Percentiles rank a stretch among this genome's conserved stretches.
Conservation (phyloP, 176 grass and related monocot genomes). For the Secale cereale region DNA sequence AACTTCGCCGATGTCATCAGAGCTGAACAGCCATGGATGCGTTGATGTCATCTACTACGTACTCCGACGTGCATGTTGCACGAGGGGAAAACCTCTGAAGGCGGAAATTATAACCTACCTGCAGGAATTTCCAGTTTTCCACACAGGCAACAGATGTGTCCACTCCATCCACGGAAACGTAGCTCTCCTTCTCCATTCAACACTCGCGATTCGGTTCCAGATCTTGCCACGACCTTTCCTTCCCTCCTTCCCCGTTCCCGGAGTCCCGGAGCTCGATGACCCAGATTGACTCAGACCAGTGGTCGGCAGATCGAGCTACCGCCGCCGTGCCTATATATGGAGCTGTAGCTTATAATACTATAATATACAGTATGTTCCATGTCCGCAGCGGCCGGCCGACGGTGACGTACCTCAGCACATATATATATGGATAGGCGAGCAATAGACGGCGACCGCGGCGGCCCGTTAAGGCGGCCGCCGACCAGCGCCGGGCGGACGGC, state of each 20-base stretch:
- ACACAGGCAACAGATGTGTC: too few species aligned
- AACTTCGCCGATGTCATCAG: background rate
- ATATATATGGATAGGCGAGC: conserved; percentile 3
- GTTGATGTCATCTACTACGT: background rate
- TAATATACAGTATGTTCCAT: background rate
- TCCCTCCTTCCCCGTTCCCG: background rate
- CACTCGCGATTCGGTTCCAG: background rate
- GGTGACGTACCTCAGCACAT: background rate
- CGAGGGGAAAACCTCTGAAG: background rate
- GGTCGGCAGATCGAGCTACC: background rate
- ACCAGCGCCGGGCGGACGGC: background rate
- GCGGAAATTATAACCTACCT: background rate
- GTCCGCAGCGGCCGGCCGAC: background rate
- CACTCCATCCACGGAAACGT: background rate
- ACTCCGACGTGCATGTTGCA: background rate
- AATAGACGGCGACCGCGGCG: background rate
- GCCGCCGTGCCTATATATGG: background rate
- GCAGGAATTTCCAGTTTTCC: too few species aligned
- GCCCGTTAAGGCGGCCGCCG: background rate
- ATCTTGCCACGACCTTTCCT: background rate
- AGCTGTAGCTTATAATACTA: background rate
- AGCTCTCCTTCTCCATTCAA: too few species aligned
- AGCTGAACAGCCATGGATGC: background rate
- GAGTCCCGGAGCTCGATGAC: background rate
- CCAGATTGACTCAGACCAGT: background rate